Evolutionary conservation across 1,284 basidiomycete genomes (phyloP).

Genomic region (Ceratobasidium sp.): DNA sequence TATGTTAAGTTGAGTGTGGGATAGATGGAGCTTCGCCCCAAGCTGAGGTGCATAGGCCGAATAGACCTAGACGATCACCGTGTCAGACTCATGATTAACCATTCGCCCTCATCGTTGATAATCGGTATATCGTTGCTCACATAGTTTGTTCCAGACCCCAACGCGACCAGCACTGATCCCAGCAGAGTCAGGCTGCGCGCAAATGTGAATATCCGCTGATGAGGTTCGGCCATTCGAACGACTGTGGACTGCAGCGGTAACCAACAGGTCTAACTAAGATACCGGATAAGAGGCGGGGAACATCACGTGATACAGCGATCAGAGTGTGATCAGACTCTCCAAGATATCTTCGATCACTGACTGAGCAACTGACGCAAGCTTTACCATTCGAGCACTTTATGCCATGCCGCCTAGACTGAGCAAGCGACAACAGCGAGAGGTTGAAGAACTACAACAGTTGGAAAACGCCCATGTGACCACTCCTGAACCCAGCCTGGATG

Average conservation of each 20-base stretch:
- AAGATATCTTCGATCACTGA: background rate
- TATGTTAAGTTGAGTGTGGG: slow-evolving; percentile 77
- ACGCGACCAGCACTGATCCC: slow-evolving; percentile 33
- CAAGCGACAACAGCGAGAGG: slow-evolving; percentile 84
- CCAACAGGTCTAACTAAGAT: too few species aligned
- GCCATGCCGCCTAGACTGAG: slow-evolving; percentile 58
- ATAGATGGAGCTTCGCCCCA: slow-evolving; percentile 68
- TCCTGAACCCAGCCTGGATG: slow-evolving; percentile 5
- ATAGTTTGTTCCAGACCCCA: slow-evolving; percentile 40
- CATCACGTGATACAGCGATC: background rate
- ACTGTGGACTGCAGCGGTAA: too few species aligned
- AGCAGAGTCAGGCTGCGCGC: slow-evolving; percentile 26
- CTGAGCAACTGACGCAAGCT: slow-evolving; percentile 13
- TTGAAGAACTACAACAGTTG: slow-evolving; percentile 74
- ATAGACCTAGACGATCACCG: slow-evolving; percentile 12
- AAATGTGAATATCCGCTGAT: slow-evolving; percentile 1
- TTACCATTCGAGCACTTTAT: background rate
- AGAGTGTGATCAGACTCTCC: background rate
- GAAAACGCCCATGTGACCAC: slow-evolving; percentile 34
- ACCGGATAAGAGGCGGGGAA: background rate
- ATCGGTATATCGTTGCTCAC: slow-evolving; percentile 10
- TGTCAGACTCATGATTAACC: background rate
- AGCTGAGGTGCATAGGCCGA: slow-evolving; percentile 80
- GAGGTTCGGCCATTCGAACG: slow-evolving; percentile 4
- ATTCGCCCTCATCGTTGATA: background rate